A percentile compares a stretch with the other conserved stretches of the same genome.
phyloP scores from a whole-genome alignment of 2,329 filamentous ascomycete species.

The Stachybotrys chlorohalonatus region DNA sequence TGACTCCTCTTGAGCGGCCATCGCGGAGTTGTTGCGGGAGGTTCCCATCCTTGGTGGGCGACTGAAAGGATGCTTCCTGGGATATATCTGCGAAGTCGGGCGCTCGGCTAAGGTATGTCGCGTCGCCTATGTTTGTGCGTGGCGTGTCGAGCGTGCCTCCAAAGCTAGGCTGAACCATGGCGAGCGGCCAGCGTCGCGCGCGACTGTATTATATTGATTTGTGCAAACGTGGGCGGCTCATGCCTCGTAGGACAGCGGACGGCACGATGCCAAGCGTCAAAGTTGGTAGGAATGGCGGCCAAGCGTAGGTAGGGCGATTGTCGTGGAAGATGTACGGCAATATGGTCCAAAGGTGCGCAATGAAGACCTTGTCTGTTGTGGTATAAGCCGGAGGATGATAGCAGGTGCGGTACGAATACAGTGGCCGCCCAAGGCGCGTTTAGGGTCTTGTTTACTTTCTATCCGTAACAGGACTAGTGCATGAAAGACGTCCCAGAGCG shows the following conservation, averaged over 20 bases:
- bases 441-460: slow-evolving; percentile 27
- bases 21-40: slow-evolving; percentile 68
- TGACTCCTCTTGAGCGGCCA: slow-evolving; percentile 46
- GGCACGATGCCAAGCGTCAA: no score
- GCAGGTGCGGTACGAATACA: not conserved
- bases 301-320: not conserved
- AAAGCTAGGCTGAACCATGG: slow-evolving; percentile 57
- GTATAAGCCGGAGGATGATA: slow-evolving; percentile 1
- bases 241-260: not conserved
- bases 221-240: not conserved
- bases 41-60: slow-evolving; percentile 60
- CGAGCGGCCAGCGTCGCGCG: slow-evolving; percentile 5
- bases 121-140: slow-evolving; percentile 74
- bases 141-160: slow-evolving; percentile 69
- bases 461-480: slow-evolving; percentile 24
- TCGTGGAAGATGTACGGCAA: not conserved
- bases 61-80: slow-evolving; percentile 78
- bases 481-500: not conserved
- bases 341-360: no score
- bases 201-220: not conserved
- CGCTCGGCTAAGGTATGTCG: slow-evolving; percentile 64
- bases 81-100: slow-evolving; percentile 70
- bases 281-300: not conserved
- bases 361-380: not conserved
- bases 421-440: slow-evolving; percentile 13